Base-by-base conservation (phyloP, 129 eudicot genomes). In the Centella asiatica region DNA sequence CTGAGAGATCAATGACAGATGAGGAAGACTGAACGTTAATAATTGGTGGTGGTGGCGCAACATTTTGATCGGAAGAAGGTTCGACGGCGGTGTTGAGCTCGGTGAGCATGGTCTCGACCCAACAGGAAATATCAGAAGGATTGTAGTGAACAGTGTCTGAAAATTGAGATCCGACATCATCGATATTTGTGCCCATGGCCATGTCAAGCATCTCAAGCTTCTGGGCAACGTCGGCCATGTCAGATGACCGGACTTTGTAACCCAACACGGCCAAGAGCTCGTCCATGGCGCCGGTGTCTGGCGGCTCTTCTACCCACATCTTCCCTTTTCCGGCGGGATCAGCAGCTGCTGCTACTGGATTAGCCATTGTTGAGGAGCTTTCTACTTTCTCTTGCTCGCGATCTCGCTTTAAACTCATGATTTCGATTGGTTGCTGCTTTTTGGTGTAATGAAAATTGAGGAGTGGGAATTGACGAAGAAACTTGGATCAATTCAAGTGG, bases 51-150 rank as follows among this genome's bases (percentile, higher is more conserved):
- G 76, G 66, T 18, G 47, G 39, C 46, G 31, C 54, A 33, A 23
- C 65, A 39, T 56, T 65, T 53, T 26, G 68, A 46, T 40, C 44
- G 0, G 78, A 23, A 13, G 55, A 6, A 11, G 77, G 36, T 13
- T 42, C 47, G 9, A 58, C 8, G 22, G 63, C 51, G 55, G 23
- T 65, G 54, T 62, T 75, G 51, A 84, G 74, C 77, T 88, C 96
- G 0, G 87, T 62, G 5, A 88, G 61, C 94, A 88, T 74, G 60
- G 74, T 79, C 44, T 85, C 80, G 20, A 77, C 82, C 96, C 96
- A 88, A 0, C 90, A 78, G 12, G 87, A 77, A 1, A 85, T 71
- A 82, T 89, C 97, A 2, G 97, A 80, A 12, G 97, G 97, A 63
- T 89, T 89, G 66, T 79, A 80, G 54, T 82, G 90, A 63, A 76